These are phyloP conservation scores for Abelmoschus esculentus DNA, from an alignment of 345 rosid species.

Conservation along the genomic window DNA sequence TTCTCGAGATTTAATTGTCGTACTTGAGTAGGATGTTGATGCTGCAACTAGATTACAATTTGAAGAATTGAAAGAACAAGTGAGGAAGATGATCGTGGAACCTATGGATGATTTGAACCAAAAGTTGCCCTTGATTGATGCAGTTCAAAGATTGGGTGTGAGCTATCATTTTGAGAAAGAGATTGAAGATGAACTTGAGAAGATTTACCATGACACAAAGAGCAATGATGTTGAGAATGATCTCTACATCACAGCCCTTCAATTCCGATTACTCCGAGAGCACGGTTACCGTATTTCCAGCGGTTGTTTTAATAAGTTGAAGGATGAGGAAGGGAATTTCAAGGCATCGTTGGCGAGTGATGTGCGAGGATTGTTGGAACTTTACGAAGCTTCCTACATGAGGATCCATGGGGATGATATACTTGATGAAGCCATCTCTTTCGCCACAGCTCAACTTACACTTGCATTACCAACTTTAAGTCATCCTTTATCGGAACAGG, in stretches of 20 bases:
- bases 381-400: conserved; percentile 25
- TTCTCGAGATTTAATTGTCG: background rate
- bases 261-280: conserved; percentile 24
- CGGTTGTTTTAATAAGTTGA: conserved; percentile 18
- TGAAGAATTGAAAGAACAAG: conserved; percentile 15
- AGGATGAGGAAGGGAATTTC: conserved; percentile 17
- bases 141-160: conserved; percentile 22
- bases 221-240: background rate
- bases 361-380: conserved; percentile 18
- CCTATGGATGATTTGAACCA: background rate
- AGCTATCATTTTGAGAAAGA: conserved; percentile 22
- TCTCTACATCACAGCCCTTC: conserved; percentile 13
- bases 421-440: conserved; percentile 18
- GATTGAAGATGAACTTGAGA: conserved; percentile 8
- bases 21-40: background rate
- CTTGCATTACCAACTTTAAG: background rate
- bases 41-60: background rate
- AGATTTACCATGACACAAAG: background rate
- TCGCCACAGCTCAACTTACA: conserved; percentile 11
- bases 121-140: conserved; percentile 20
- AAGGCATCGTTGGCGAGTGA: conserved; percentile 1
- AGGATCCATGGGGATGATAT: conserved; percentile 16
- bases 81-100: conserved; percentile 14
- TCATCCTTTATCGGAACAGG: conserved; percentile 10
- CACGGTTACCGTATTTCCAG: conserved; percentile 15